Evolutionary conservation across 2,329 filamentous ascomycete genomes (phyloP).

Genomic region (Exserohilum rostratum): DNA sequence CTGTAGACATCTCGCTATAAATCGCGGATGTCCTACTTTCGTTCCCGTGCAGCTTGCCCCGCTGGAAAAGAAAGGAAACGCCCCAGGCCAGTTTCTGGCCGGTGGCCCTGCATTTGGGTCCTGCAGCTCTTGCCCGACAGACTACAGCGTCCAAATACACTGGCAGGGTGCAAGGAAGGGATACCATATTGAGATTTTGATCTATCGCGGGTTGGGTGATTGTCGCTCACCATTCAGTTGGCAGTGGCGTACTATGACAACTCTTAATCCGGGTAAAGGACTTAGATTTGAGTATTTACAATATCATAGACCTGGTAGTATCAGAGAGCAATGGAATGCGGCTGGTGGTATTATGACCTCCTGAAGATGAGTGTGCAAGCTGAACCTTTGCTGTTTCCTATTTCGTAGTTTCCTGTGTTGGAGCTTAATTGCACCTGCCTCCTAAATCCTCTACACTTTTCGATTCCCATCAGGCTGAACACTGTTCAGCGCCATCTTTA

Average conservation of each 20-base stretch:
- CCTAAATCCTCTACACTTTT: too few relatives aligned
- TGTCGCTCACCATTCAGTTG: constrained; percentile 26
- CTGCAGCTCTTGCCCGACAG: constrained; percentile 24
- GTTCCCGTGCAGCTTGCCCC: constrained; percentile 18
- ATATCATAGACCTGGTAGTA: constrained; percentile 17
- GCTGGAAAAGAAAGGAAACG: constrained; percentile 16
- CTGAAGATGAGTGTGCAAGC: too few relatives aligned
- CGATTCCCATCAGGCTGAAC: too few relatives aligned
- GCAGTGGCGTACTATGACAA: constrained; percentile 18
- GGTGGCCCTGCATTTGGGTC: constrained; percentile 23
- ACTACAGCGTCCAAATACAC: constrained; percentile 24
- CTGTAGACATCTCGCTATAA: constrained; percentile 20
- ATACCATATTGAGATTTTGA: constrained; percentile 14
- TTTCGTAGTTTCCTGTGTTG: too few relatives aligned
- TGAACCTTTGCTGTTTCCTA: too few relatives aligned
- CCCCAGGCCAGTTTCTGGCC: constrained; percentile 9
- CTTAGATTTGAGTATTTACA: constrained; percentile 7
- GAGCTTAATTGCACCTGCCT: too few relatives aligned
- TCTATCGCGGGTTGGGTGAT: constrained; percentile 23
- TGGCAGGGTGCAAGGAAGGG: constrained; percentile 21
- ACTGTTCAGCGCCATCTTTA: too few relatives aligned
- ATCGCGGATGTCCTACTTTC: neutral
- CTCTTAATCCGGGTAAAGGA: neutral
- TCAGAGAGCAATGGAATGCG: constrained; percentile 26
- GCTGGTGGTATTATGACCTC: constrained; percentile 17